Percentiles rank a stretch among this genome's conserved stretches.
phyloP scores from a whole-genome alignment of 208 protist species.

The Leishmania martiniquensis region DNA sequence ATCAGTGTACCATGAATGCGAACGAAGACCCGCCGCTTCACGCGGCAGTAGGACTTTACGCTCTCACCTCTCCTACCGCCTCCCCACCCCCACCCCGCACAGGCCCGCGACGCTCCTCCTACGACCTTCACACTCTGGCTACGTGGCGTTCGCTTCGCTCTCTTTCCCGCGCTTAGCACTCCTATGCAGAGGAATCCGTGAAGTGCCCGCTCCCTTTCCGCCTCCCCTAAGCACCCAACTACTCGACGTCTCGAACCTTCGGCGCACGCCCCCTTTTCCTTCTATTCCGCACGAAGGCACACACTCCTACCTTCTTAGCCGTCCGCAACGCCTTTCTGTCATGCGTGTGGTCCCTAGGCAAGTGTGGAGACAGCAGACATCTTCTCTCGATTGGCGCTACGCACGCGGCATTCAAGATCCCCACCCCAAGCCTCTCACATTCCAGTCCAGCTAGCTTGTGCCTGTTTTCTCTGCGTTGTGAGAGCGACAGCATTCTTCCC shows the following conservation, averaged over 20 bases:
- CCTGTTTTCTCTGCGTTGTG: too few relatives aligned
- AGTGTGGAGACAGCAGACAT: too few relatives aligned
- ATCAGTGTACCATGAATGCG: background rate
- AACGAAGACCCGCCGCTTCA: background rate
- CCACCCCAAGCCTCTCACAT: too few relatives aligned
- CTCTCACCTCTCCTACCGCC: too few relatives aligned
- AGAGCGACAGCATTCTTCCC: too few relatives aligned
- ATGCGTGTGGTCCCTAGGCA: too few relatives aligned
- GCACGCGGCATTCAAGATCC: too few relatives aligned
- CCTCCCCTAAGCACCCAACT: background rate
- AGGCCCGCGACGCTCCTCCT: background rate
- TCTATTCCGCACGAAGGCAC: background rate
- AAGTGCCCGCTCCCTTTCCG: background rate
- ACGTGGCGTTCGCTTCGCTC: background rate
- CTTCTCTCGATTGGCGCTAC: too few relatives aligned
- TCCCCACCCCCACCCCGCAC: too few relatives aligned
- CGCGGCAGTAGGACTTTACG: background rate
- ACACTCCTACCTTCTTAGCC: background rate
- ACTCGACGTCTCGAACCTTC: background rate
- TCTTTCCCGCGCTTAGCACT: background rate
- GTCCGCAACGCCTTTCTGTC: too few relatives aligned
- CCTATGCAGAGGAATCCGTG: background rate
- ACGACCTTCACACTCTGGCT: background rate
- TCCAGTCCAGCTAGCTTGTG: too few relatives aligned
- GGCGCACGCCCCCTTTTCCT: background rate